Percentiles rank a stretch among this genome's conserved stretches.
Conservation (phyloP, 2,329 filamentous ascomycete species). For the Aspergillus uvarum region DNA sequence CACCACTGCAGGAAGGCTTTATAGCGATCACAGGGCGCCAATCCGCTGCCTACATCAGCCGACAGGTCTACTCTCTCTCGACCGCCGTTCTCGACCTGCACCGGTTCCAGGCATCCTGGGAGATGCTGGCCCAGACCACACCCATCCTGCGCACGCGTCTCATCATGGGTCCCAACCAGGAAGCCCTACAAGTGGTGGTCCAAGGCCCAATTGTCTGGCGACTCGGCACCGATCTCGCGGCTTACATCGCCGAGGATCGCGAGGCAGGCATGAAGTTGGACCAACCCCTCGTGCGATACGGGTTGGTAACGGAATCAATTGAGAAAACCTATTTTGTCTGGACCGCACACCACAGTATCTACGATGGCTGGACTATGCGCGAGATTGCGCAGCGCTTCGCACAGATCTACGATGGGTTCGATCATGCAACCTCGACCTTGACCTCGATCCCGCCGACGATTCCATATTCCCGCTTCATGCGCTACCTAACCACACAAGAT, state of each 20-base stretch:
- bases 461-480: background rate
- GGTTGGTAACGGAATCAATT: background rate
- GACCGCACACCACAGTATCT: background rate
- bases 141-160: background rate
- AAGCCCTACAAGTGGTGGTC: background rate
- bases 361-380: background rate
- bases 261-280: background rate
- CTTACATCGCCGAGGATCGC: background rate
- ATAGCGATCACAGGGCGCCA: slow-evolving; percentile 34
- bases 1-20: slow-evolving; percentile 42
- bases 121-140: background rate
- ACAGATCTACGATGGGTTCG: background rate
- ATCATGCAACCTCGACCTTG: background rate
- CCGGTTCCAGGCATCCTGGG: slow-evolving; percentile 40
- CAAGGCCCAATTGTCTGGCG: background rate
- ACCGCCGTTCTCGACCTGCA: slow-evolving; percentile 26
- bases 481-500: too few relatives aligned
- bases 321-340: background rate
- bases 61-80: slow-evolving; percentile 29
- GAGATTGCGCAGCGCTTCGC: background rate
- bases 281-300: background rate
- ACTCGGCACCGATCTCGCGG: background rate
- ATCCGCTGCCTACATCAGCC: slow-evolving; percentile 38
- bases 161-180: background rate
- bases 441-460: background rate